phyloP scores from a whole-genome alignment of 2,329 filamentous ascomycete genomes.

The Scytalidium lignicola region DNA sequence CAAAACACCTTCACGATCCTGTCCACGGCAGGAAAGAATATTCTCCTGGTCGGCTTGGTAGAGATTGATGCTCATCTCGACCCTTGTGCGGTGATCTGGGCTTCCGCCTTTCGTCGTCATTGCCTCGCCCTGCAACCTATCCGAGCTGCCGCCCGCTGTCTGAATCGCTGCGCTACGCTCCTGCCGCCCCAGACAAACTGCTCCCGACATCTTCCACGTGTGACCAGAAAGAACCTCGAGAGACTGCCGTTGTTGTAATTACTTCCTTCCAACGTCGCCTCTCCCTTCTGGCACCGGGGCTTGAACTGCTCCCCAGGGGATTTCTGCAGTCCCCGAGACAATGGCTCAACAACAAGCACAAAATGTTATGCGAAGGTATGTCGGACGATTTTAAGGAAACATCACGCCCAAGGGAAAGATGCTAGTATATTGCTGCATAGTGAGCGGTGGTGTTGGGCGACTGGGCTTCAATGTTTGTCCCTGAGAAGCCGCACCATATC shows the following conservation, averaged over 20 bases:
- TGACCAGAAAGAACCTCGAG: background rate
- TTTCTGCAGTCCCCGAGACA: background rate
- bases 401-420: background rate
- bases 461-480: background rate
- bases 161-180: background rate
- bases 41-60: background rate
- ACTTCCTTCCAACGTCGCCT: background rate
- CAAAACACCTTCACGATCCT: background rate
- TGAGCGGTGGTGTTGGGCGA: background rate
- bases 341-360: conserved; percentile 28
- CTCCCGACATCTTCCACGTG: background rate
- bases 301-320: background rate
- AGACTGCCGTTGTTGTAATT: background rate
- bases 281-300: background rate
- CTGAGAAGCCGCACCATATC: background rate
- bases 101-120: background rate
- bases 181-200: background rate
- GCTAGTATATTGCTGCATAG: background rate
- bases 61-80: background rate
- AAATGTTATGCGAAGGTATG: conserved; percentile 41
- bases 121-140: background rate
- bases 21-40: background rate
- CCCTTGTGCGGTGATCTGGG: background rate
- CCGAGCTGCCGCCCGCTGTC: background rate
- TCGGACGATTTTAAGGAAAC: conserved; percentile 4